Percentiles rank a stretch among this genome's conserved stretches.
These are phyloP conservation scores for Salisapilia sapeloensis DNA, from an alignment of 352 stramenopile species.

Conservation along the genomic window DNA sequence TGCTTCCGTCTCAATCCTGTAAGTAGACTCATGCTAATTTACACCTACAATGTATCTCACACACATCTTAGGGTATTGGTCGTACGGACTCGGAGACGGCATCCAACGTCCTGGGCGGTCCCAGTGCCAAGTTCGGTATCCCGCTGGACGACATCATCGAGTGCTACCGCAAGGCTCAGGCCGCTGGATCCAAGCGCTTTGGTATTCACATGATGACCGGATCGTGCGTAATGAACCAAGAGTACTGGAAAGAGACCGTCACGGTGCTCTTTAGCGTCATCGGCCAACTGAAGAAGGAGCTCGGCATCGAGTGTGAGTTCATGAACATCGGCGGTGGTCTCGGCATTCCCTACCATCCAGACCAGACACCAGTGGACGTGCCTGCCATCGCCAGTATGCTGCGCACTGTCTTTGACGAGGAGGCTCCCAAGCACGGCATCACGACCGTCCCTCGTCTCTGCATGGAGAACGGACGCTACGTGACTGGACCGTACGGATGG, in stretches of 20 bases:
- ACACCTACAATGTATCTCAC: neutral
- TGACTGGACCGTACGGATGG: constrained; percentile 80
- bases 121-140: constrained; percentile 82
- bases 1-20: constrained; percentile 78
- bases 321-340: constrained; percentile 84
- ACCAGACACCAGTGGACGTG: constrained; percentile 54
- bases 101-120: constrained; percentile 78
- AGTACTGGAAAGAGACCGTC: constrained; percentile 82
- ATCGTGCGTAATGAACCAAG: constrained; percentile 78
- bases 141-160: constrained; percentile 78
- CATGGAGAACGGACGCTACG: constrained; percentile 84
- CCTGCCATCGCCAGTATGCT: constrained; percentile 53
- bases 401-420: constrained; percentile 54
- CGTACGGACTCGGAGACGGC: constrained; percentile 81
- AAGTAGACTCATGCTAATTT: neutral
- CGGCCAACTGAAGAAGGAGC: constrained; percentile 49
- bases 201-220: constrained; percentile 88
- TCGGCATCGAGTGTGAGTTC: constrained; percentile 82
- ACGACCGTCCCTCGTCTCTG: constrained; percentile 42
- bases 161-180: constrained; percentile 68
- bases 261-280: constrained; percentile 74
- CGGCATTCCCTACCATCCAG: constrained; percentile 74
- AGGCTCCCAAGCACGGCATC: constrained; percentile 49
- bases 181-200: constrained; percentile 65
- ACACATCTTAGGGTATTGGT: constrained; percentile 23